Conservation (phyloP, 306 rosid genomes). For the Prunus dulcis region DNA sequence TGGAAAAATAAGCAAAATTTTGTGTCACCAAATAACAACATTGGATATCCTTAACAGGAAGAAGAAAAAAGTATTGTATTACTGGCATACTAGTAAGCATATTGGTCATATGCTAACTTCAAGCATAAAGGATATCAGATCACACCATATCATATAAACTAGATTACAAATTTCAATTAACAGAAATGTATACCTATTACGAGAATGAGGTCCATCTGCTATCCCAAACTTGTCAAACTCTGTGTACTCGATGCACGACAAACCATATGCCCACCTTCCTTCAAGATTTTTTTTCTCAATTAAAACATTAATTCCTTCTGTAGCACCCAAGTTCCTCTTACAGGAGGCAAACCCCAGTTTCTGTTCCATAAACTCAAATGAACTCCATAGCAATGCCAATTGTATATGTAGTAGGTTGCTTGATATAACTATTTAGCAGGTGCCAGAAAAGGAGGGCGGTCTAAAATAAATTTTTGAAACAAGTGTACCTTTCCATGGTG, state of each 20-base stretch:
- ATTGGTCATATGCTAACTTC: background rate
- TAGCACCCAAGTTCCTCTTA: constrained; percentile 71
- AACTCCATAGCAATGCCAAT: background rate
- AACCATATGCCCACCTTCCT: constrained; percentile 86
- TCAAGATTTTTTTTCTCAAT: constrained; percentile 69
- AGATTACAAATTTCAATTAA: constrained; percentile 11
- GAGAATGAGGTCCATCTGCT: constrained; percentile 43
- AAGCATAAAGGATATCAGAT: background rate
- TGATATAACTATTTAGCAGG: background rate
- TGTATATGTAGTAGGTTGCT: background rate
- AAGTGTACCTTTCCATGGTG: constrained; percentile 72
- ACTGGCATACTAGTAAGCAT: background rate
- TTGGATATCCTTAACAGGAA: background rate
- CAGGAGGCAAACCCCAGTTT: constrained; percentile 96
- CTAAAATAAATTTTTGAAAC: background rate
- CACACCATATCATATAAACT: background rate
- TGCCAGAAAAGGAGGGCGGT: background rate
- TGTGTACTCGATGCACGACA: constrained; percentile 91
- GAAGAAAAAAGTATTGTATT: no score
- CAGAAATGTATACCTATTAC: constrained; percentile 47
- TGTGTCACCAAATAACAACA: background rate
- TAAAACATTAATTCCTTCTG: constrained; percentile 93
- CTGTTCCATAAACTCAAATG: constrained; percentile 37
- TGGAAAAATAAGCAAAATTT: background rate
- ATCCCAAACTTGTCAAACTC: constrained; percentile 89